Base-by-base conservation (phyloP, 805 yeast species). In the Tetrapisispora arboricola region DNA sequence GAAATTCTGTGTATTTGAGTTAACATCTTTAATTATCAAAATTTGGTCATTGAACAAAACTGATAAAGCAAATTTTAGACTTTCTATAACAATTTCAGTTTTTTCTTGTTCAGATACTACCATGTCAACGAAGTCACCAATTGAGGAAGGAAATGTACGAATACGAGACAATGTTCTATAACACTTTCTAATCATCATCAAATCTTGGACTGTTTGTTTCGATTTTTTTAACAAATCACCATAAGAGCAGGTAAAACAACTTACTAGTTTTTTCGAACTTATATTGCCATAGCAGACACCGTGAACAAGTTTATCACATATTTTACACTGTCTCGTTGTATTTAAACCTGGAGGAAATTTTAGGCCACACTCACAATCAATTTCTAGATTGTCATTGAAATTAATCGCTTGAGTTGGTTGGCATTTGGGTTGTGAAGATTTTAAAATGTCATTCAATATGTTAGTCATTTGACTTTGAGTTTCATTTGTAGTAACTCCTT, bases 171-270 rank as follows among this genome's bases (percentile, higher is more conserved):
- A 36, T 11, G 54, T 46, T 33, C 59, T 49, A 49, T 53, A 64
- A 16, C 65, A 45, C 39, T 59, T 63, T 44, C 75, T 60, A 3
- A 58, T 32, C 39, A 63, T 54, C 61, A 67, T 55, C 25, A 70
- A 44, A 13, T 59, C 49, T 21, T 48, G 39, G 32, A 65, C 49
- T 19, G 53, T 49, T 2, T 43, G 20, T 25, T 53, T 46, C 1
- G 49, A 32, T 2, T 38, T 29, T 17, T 54, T 49, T 4, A 55
- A 47, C 4, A 47, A 29, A 18, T 54, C 24, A 9, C 45, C 47
- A 20, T 48, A 43, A 19, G 58, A 43, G 40, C 69, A 60, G 1
- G 51, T 34, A 35, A 59, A 40, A 41, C 64, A 64, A 42, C 44
- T 38, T 24, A 49, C 41, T 26, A 53, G 32, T 39, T 48, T 36